phyloP scores from a whole-genome alignment of 306 rosid species.

The Vigna hirtella region DNA sequence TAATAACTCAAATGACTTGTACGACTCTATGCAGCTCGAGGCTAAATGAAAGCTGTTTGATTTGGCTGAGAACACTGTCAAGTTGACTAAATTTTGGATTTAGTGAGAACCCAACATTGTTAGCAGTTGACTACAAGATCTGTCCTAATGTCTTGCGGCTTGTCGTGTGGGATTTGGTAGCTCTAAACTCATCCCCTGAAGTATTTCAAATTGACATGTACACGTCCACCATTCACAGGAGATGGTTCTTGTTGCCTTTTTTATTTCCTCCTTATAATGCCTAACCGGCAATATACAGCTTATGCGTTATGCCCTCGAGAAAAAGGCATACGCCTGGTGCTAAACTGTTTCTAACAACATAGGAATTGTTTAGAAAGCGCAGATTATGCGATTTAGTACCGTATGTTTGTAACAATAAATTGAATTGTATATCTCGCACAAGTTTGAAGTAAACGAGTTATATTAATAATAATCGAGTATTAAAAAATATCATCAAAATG shows the following conservation, averaged over 20 bases:
- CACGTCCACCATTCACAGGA: constrained; percentile 22
- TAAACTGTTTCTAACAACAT: constrained; percentile 30
- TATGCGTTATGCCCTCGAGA: constrained; percentile 22
- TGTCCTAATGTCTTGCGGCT: constrained; percentile 25
- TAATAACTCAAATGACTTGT: constrained; percentile 43
- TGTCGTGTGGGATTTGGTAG: constrained; percentile 41
- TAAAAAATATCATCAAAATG: too few relatives aligned
- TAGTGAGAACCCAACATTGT: constrained; percentile 11
- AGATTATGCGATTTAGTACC: background rate
- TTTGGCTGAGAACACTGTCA: constrained; percentile 32
- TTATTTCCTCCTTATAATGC: background rate
- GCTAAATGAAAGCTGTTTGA: constrained; percentile 48
- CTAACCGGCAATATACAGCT: constrained; percentile 16
- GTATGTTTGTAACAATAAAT: constrained; percentile 23
- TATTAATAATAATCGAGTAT: too few relatives aligned
- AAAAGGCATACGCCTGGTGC: constrained; percentile 37
- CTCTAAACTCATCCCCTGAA: constrained; percentile 27
- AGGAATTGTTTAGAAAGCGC: constrained; percentile 9
- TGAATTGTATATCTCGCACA: background rate
- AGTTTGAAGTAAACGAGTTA: too few relatives aligned
- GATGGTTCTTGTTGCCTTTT: constrained; percentile 32
- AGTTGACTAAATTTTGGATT: constrained; percentile 35
- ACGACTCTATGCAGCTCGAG: constrained; percentile 52
- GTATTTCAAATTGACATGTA: constrained; percentile 22
- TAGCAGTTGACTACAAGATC: constrained; percentile 8